These are phyloP conservation scores for Tetradesmus lagerheimii DNA, from an alignment of 139 green algal species.

Conservation along the genomic window DNA sequence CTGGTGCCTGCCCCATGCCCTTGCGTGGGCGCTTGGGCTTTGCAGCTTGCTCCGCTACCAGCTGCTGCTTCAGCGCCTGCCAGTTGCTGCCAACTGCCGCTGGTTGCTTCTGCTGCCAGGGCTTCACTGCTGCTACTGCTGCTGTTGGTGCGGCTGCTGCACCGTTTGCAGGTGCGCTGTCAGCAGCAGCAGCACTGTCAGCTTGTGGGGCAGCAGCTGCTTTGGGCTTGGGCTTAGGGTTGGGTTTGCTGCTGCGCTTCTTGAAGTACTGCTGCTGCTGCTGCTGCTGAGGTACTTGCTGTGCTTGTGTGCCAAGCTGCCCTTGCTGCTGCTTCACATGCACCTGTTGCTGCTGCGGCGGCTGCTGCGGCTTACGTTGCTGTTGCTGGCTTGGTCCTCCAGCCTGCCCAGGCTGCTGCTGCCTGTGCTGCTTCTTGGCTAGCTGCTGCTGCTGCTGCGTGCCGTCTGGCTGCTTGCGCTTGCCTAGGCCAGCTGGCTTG, in stretches of 20 bases:
- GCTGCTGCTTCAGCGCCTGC: constrained; percentile 47
- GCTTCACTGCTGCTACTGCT: constrained; percentile 7
- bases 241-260: constrained; percentile 11
- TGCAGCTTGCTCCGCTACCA: not conserved
- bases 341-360: constrained; percentile 7
- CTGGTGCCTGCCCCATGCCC: not conserved
- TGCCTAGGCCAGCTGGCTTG: not conserved
- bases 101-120: not conserved
- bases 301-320: not conserved
- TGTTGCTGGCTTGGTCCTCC: not conserved
- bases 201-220: too few species aligned
- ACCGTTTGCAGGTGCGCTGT: not conserved
- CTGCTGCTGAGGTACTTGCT: not conserved
- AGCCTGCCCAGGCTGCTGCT: not conserved
- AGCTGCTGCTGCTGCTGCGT: not conserved
- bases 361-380: constrained; percentile 35
- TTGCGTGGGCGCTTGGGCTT: constrained; percentile 5
- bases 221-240: too few species aligned
- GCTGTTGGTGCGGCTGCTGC: constrained; percentile 8
- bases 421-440: not conserved
- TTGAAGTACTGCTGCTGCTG: constrained; percentile 38
- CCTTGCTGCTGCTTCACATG: not conserved
- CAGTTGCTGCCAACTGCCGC: constrained; percentile 47
- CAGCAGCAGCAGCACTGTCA: not conserved
- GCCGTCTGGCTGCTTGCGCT: not conserved